A percentile compares a stretch with the other conserved stretches of the same genome.
phyloP scores from a whole-genome alignment of 345 rosid genomes.

The Pistacia atlantica region DNA sequence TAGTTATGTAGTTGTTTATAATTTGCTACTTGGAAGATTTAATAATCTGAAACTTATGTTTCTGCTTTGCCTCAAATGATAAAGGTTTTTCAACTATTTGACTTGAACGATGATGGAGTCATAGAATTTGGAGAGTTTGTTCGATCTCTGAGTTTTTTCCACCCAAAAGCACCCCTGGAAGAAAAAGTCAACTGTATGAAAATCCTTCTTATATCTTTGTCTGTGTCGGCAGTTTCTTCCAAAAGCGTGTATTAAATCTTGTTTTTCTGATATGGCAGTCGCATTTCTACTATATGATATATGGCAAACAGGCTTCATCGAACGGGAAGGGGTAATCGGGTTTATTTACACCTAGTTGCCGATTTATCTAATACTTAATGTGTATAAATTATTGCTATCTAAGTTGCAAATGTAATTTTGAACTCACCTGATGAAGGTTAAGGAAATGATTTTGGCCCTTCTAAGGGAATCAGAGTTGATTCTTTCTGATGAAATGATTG shows the following conservation, averaged over 20 bases:
- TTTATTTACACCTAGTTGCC: not conserved
- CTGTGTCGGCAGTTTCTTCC: not conserved
- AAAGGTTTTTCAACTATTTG: slow-evolving; percentile 68
- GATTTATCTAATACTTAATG: not conserved
- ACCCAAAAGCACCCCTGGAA: slow-evolving; percentile 57
- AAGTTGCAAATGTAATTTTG: not conserved
- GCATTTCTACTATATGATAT: slow-evolving; percentile 57
- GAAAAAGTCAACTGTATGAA: slow-evolving; percentile 61
- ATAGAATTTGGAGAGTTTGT: slow-evolving; percentile 76
- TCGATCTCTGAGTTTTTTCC: slow-evolving; percentile 65
- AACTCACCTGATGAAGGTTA: slow-evolving; percentile 31
- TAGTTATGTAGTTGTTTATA: not conserved
- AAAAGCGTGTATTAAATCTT: not conserved
- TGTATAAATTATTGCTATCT: too few species aligned
- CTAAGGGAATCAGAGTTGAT: slow-evolving; percentile 45
- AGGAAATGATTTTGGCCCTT: slow-evolving; percentile 43
- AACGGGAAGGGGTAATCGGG: slow-evolving; percentile 48
- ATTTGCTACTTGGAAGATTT: not conserved
- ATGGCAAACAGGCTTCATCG: slow-evolving; percentile 64
- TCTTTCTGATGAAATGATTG: slow-evolving; percentile 40
- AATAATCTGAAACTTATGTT: not conserved
- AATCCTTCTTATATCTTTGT: not conserved
- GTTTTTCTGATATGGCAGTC: slow-evolving; percentile 36
- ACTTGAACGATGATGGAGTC: slow-evolving; percentile 58
- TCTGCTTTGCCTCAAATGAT: not conserved